These are phyloP conservation scores for Diplogelasinospora grovesii DNA, from an alignment of 495 filamentous ascomycete genomes.

Conservation along the genomic window DNA sequence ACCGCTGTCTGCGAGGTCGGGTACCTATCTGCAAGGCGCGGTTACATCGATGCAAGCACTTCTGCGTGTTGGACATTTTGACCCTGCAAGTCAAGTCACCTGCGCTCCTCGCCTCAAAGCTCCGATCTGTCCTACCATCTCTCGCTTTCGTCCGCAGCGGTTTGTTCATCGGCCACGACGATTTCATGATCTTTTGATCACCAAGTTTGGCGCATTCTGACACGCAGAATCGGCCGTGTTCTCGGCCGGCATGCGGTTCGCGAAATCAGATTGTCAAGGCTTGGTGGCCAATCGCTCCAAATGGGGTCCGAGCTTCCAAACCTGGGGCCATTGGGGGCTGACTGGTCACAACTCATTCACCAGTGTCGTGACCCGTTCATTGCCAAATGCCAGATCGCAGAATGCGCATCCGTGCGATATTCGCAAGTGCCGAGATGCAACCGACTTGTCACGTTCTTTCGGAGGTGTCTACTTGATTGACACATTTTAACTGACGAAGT, in stretches of 20 bases:
- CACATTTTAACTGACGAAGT: too few species aligned
- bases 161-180: not conserved
- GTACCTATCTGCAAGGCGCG: not conserved
- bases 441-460: too few species aligned
- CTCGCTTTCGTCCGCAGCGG: too few species aligned
- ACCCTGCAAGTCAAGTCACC: constrained; percentile 1
- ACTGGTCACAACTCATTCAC: too few species aligned
- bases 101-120: not conserved
- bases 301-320: not conserved
- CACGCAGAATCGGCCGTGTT: not conserved
- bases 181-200: constrained; percentile 7
- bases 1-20: not conserved
- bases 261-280: constrained; percentile 2
- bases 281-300: not conserved
- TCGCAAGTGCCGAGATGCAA: too few species aligned
- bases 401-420: not conserved
- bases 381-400: not conserved
- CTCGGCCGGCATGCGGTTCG: not conserved
- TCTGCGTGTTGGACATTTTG: not conserved
- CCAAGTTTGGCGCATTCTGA: not conserved
- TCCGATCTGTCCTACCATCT: not conserved
- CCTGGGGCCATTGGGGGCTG: constrained; percentile 2
- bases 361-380: too few species aligned
- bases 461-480: too few species aligned
- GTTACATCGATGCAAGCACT: constrained; percentile 4